Evolutionary conservation across 179 eudicot genomes (phyloP).

Genomic region (Heliamphora ciliata): DNA sequence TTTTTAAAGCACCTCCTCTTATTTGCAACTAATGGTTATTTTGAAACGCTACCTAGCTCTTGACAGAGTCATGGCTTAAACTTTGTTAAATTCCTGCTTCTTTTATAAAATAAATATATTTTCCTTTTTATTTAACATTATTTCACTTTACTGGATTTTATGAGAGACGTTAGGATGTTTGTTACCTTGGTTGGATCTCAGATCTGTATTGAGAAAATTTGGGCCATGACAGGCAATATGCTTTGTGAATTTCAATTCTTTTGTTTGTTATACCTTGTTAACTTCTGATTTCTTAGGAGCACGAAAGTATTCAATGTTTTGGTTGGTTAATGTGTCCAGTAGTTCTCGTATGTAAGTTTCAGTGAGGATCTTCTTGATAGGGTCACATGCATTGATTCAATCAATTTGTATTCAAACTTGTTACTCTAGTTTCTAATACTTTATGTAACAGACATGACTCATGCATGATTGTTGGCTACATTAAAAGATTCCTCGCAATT

Average conservation of each 20-base stretch:
- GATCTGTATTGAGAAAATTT: no score
- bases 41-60: no score
- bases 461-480: neutral
- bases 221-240: neutral
- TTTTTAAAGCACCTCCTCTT: no score
- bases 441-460: neutral
- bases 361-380: neutral
- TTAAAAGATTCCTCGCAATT: neutral
- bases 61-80: no score
- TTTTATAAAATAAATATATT: no score
- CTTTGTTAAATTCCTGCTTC: no score
- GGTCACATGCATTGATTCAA: neutral
- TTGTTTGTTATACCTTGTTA: neutral
- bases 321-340: neutral
- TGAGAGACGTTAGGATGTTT: no score
- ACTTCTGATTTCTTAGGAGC: constrained; percentile 3
- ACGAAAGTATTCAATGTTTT: neutral
- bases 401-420: neutral
- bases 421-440: neutral
- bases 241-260: neutral
- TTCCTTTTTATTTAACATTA: no score
- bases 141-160: no score
- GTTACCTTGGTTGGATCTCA: no score
- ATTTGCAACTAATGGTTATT: no score
- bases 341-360: neutral